Conservation (phyloP, 2,329 filamentous ascomycete genomes). For the Alternaria longipes region DNA sequence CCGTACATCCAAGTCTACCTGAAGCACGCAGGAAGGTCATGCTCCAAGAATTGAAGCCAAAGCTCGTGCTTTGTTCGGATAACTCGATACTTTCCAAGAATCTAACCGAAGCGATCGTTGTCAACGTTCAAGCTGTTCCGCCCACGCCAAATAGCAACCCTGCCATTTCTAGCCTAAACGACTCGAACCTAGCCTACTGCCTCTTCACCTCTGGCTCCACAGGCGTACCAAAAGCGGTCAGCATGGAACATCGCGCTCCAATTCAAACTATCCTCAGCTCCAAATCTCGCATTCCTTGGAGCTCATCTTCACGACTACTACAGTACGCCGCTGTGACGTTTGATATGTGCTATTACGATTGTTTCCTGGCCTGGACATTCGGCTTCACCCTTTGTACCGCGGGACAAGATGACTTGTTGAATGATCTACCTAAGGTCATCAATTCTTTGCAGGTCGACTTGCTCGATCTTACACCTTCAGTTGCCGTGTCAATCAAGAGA, state of each 20-base stretch:
- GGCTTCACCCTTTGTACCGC: constrained; percentile 56
- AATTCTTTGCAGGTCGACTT: constrained; percentile 48
- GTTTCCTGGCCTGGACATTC: constrained; percentile 57
- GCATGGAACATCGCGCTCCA: constrained; percentile 53
- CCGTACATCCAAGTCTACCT: constrained; percentile 49
- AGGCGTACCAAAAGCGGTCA: constrained; percentile 56
- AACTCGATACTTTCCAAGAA: background rate
- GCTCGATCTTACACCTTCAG: constrained; percentile 56
- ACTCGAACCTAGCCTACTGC: constrained; percentile 52
- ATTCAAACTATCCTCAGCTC: constrained; percentile 55
- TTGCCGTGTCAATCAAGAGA: constrained; percentile 49
- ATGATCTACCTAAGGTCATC: constrained; percentile 49
- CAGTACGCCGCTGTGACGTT: constrained; percentile 57
- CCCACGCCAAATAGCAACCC: constrained; percentile 33
- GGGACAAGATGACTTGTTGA: constrained; percentile 50
- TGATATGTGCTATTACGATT: constrained; percentile 60
- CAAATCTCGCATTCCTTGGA: constrained; percentile 52
- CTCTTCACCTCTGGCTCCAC: constrained; percentile 58
- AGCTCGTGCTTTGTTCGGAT: constrained; percentile 35
- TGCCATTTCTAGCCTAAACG: constrained; percentile 31
- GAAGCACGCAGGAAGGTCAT: constrained; percentile 48
- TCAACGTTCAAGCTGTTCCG: constrained; percentile 30
- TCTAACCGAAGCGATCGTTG: constrained; percentile 9
- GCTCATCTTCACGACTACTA: constrained; percentile 48
- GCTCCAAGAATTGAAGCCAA: constrained; percentile 46